Evolutionary conservation across 805 yeast genomes (phyloP).

Genomic region (Starmerella cellae): DNA sequence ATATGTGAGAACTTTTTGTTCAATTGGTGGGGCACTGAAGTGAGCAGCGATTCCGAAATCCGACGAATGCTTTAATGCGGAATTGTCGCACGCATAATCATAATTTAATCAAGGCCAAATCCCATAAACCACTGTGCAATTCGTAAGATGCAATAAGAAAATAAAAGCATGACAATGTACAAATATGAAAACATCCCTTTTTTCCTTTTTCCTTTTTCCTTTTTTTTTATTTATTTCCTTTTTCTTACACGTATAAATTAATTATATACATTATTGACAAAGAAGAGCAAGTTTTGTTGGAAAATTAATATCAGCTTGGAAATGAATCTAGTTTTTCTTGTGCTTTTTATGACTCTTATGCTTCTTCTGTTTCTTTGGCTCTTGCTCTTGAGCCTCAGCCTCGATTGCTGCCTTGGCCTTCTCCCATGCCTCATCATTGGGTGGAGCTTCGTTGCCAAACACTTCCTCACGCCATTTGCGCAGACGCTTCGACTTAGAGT

Average conservation of each 20-base stretch:
- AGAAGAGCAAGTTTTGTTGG: not conserved
- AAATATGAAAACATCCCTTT: no score
- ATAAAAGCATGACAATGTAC: no score
- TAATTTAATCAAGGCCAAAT: no score
- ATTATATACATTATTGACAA: not conserved
- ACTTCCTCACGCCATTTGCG: constrained; percentile 82
- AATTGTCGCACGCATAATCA: no score
- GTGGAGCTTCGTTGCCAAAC: constrained; percentile 46
- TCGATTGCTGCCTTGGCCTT: constrained; percentile 13
- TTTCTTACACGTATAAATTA: no score
- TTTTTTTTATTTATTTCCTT: not conserved
- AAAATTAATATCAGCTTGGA: not conserved
- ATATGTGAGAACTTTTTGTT: constrained; percentile 84
- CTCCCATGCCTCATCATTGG: constrained; percentile 24
- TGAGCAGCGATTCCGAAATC: constrained; percentile 14
- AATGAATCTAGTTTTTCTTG: not conserved
- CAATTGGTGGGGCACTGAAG: constrained; percentile 66
- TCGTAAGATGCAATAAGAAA: no score
- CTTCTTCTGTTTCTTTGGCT: constrained; percentile 4
- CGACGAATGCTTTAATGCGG: constrained; percentile 20
- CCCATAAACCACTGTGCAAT: no score
- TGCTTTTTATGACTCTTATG: constrained; percentile 9
- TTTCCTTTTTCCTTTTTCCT: no score
- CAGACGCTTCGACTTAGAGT: constrained; percentile 65
- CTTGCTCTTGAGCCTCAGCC: not conserved